These are phyloP conservation scores for Hypoxylon sp. DNA, from an alignment of 2,329 filamentous ascomycete species.

Conservation along the genomic window DNA sequence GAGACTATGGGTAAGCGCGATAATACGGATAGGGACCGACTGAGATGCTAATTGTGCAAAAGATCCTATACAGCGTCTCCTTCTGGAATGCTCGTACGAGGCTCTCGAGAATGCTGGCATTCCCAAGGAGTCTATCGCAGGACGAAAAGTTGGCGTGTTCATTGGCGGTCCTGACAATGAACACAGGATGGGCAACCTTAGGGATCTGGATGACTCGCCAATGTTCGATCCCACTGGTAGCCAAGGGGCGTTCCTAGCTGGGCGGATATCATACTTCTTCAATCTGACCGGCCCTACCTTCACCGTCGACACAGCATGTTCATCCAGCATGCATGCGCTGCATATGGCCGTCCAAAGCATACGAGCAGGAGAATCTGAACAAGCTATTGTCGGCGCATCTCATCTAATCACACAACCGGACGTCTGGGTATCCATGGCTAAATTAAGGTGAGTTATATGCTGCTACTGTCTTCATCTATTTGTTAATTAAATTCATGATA, in stretches of 20 bases:
- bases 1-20: constrained; percentile 54
- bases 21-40: background rate
- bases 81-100: constrained; percentile 82
- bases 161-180: constrained; percentile 45
- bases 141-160: constrained; percentile 42
- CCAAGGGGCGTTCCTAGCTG: constrained; percentile 41
- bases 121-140: constrained; percentile 53
- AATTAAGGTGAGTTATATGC: constrained; percentile 29
- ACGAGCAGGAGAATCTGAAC: constrained; percentile 42
- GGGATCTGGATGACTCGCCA: constrained; percentile 42
- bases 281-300: constrained; percentile 40
- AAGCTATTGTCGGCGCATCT: constrained; percentile 44
- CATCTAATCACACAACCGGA: constrained; percentile 45
- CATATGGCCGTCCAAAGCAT: constrained; percentile 45
- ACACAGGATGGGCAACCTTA: constrained; percentile 43
- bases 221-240: constrained; percentile 45
- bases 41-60: constrained; percentile 64
- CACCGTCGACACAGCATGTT: constrained; percentile 43
- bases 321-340: constrained; percentile 44
- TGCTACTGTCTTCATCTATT: background rate
- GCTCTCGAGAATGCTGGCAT: constrained; percentile 82
- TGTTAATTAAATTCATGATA: constrained; percentile 7
- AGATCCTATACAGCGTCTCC: constrained; percentile 82
- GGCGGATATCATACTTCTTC: constrained; percentile 44
- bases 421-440: constrained; percentile 46